Base-by-base conservation (phyloP, 805 yeast species). In the Saccharomyces kudriavzevii region DNA sequence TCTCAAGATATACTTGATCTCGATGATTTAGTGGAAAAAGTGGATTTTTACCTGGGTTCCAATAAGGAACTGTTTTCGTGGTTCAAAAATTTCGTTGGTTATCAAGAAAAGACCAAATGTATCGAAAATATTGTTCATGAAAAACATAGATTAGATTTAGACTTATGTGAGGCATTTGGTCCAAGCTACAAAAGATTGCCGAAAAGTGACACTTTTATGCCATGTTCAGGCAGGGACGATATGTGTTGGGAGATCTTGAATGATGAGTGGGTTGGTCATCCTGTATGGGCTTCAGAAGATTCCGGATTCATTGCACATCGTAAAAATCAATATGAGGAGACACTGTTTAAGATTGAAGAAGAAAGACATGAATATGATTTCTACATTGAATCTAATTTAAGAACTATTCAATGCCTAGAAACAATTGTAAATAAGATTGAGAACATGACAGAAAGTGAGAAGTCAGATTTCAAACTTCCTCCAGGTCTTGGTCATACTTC, bases 281-380 rank as follows among this genome's bases (percentile, higher is more conserved):
- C 99, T 24, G 95, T 96, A n/a, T 94, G 99, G 99, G 99, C 98
- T 3, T 92, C 98, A 0, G 99, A 94, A 70, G 99, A 94, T 70
- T 88, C 97, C 11, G 99, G 99, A 0, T 94, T 92, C 64, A 91
- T 94, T 67, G 97, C 99, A n/a, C 99, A 94, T 70, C 82, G 98
- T 59, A 94, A 94, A 71, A 94, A 94, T 68, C 99, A 94, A 73
- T 94, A 92, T 68, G 99, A 94, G 71, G 99, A 94, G 69, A 88
- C 94, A 49, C 73, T 94, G 52, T 91, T 90, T 74, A 85, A 96
- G 68, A 89, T 91, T 54, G 99, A 94, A 71, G 99, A 94, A 69
- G 99, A 94, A 72, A 83, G 99, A 67, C 96, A 91, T 61, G 99
- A 94, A 70, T 94, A 91, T 69, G 99, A 94, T 68, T 91, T 83